phyloP scores from a whole-genome alignment of 495 filamentous ascomycete species.

The Penicillium nucicola region DNA sequence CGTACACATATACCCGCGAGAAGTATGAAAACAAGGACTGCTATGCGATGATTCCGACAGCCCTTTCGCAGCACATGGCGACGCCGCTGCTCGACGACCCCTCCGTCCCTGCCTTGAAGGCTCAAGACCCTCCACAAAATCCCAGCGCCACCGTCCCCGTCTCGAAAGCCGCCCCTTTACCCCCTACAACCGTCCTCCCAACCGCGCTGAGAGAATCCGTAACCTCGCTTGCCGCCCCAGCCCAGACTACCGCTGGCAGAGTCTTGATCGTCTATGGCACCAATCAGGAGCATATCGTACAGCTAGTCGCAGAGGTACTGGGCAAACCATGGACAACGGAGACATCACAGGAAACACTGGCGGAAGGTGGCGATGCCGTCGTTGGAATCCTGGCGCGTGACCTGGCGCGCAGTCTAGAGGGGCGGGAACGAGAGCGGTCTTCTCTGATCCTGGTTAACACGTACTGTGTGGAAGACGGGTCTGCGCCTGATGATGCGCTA shows the following conservation, averaged over 20 bases:
- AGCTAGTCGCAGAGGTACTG: slow-evolving; percentile 63
- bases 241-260: slow-evolving; percentile 16
- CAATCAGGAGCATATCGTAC: slow-evolving; percentile 63
- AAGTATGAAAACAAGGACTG: slow-evolving; percentile 31
- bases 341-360: slow-evolving; percentile 48
- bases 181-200: slow-evolving; percentile 10
- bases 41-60: slow-evolving; percentile 44
- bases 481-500: slow-evolving; percentile 60
- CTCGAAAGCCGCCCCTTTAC: slow-evolving; percentile 1
- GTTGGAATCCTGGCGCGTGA: slow-evolving; percentile 54
- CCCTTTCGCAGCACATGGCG: slow-evolving; percentile 34
- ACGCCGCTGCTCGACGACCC: slow-evolving; percentile 32
- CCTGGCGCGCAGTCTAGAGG: slow-evolving; percentile 50
- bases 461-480: slow-evolving; percentile 67
- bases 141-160: not conserved
- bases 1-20: not conserved
- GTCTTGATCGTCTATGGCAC: slow-evolving; percentile 59
- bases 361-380: slow-evolving; percentile 49
- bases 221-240: not conserved
- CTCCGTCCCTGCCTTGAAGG: not conserved
- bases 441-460: slow-evolving; percentile 64
- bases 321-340: slow-evolving; percentile 62
- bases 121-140: not conserved
- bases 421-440: slow-evolving; percentile 44
- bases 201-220: not conserved